phyloP scores from a whole-genome alignment of 2,329 filamentous ascomycete genomes.

The Arthrobotrys conoides region DNA sequence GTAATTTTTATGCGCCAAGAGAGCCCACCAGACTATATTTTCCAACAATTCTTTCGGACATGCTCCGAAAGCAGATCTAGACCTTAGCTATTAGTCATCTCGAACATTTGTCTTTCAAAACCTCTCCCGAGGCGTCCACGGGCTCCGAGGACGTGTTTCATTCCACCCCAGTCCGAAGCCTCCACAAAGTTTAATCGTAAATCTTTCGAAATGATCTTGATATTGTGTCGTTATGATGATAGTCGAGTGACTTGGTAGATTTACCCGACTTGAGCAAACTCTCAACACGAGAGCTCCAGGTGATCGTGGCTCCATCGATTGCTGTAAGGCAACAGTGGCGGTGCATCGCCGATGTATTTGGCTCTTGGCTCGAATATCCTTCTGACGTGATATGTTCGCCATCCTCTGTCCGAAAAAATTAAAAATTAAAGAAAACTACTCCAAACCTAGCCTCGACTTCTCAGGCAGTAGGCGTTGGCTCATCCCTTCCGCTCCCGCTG shows the following conservation, averaged over 20 bases:
- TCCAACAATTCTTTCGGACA: conserved; percentile 5
- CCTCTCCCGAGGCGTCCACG: neutral
- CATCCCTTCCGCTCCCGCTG: conserved; percentile 54
- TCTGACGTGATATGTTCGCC: conserved; percentile 25
- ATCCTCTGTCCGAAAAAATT: conserved; percentile 3
- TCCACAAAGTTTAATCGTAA: conserved; percentile 19
- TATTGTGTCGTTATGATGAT: conserved; percentile 14
- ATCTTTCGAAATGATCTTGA: conserved; percentile 17
- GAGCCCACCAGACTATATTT: conserved; percentile 8
- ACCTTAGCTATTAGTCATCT: conserved; percentile 11
- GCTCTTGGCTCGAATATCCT: conserved; percentile 1
- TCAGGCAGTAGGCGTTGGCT: conserved; percentile 47
- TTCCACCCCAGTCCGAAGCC: neutral
- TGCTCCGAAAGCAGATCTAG: neutral
- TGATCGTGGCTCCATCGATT: conserved; percentile 23
- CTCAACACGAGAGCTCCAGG: conserved; percentile 29
- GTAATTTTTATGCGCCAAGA: conserved; percentile 14
- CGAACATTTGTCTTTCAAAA: neutral
- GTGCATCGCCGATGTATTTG: conserved; percentile 17
- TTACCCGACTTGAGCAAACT: conserved; percentile 10
- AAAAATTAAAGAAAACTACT: too few species aligned
- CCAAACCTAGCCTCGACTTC: neutral
- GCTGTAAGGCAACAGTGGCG: conserved; percentile 20
- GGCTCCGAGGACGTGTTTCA: neutral
- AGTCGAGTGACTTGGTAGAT: conserved; percentile 15